Evolutionary conservation across 2,329 filamentous ascomycete genomes (phyloP), one percentile per base, ranked within the genome.

Genomic region (Zalaria obscura): DNA sequence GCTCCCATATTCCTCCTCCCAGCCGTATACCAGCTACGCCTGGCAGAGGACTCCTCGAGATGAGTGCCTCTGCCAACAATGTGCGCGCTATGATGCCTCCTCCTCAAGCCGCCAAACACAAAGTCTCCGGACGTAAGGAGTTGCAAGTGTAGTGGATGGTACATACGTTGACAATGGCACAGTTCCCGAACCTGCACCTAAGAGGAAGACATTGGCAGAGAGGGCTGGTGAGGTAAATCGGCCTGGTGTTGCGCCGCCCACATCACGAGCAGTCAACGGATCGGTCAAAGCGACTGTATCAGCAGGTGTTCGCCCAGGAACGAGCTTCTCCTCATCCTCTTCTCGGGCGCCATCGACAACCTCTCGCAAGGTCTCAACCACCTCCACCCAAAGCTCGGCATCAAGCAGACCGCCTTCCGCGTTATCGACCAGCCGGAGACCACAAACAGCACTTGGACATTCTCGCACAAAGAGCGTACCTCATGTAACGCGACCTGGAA

Each of bases 31-130:
- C 50, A 25, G 55, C 57, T 5, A 46, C 49, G 8, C 48, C 55
- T 11, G 49, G 48, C 25, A 53, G 48, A 47, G 54, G 58, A 36
- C 62, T 76, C 34, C 56, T 55, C 44, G 73, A 76, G 51, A 61
- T 75, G 56, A 69, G 64, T 27, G 60, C 66, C 4, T 64, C 70
- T 8, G 64, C 63, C 34, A 68, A 67, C 48, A 80, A 80, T 54
- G 60, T 66, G 49, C 69, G 73, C 40, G 57, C 55, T 31, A 61
- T 58, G 46, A 64, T 73, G 56, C 58, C 60, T 39, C 65, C 67
- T 7, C 61, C 63, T 25, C 57, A 61, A 11, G 57, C 60, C 10
- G 52, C 59, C 43, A 75, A 75, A 49, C 66, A 72, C 49, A 73
- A 71, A 55, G 67, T 68, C 40, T 63, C 64, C 33, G 66, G 66